Evolutionary conservation across 441 rosid species (phyloP), one percentile per base, ranked within the genome.

Genomic region (Kokia cookei): DNA sequence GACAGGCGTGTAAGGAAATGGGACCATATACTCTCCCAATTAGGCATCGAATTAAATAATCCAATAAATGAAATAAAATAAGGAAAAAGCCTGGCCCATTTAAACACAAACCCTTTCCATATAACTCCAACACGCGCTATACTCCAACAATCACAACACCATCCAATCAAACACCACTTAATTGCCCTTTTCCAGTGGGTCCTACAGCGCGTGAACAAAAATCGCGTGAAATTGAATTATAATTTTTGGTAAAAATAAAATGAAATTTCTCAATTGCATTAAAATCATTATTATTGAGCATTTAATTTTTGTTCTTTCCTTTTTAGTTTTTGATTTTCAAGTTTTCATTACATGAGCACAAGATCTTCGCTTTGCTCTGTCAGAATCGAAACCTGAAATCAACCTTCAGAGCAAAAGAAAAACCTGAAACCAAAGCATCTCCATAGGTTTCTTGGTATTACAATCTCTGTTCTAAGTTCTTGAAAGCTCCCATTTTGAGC

Each of bases 1-100:
- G 77, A 64, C 83, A 77, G 75, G 80, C 75, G 80, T 80, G 83
- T 48, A 70, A 37, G 40, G 40, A 37, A 37, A 37, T 37, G 40
- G 40, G 40, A 37, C 40, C 40, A 37, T 37, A 37, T 37, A 37
- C 40, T 6, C 8, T 6, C 40, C 40, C 40, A 37, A 6, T 37
- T 37, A 37, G 40, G 40, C 40, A 6, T 37, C 9, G 48, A 47
- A 65, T 73, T 47, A 48, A 62, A 72, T 72, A 55, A 78, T 51
- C 3, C 35, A n/a, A 22, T 10, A 5, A 11, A 8, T 1, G 50
- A 58, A 37, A 17, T 17, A 50, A 53, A 7, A 47, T 13, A 10
- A 10, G 51, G n/a, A 12, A 47, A 47, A 47, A 13, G 51, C 5
- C 15, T 51, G 17, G 19, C 55, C 17, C 14, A 51, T n/a, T 13